Evolutionary conservation across 139 green algal species (phyloP).

Genomic region (Coccomyxa sp.): DNA sequence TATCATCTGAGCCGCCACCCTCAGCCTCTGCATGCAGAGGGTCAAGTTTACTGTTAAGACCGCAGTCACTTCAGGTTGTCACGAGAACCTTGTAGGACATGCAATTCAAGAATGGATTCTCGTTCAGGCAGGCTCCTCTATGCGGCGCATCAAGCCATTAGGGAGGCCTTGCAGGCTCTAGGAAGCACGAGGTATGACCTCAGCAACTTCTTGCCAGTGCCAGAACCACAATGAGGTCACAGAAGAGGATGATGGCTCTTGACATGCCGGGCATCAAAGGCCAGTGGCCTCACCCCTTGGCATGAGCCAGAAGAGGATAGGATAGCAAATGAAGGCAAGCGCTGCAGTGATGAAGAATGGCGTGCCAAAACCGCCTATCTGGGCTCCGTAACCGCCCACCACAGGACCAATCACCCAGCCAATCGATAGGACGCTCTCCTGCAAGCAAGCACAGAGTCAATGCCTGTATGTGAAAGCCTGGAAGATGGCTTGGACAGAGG

Average conservation of each 20-base stretch:
- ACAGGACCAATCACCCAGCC: neutral
- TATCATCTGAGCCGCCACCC: neutral
- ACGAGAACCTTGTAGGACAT: no score
- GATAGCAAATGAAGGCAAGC: neutral
- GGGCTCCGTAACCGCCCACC: neutral
- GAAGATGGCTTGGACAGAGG: neutral
- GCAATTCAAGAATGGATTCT: no score
- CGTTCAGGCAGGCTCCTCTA: no score
- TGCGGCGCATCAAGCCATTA: no score
- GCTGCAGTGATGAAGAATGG: conserved; percentile 1
- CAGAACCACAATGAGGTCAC: neutral
- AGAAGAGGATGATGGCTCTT: neutral
- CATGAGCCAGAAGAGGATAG: neutral
- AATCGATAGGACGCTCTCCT: neutral
- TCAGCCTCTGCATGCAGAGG: neutral
- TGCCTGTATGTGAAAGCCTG: neutral
- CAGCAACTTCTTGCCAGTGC: neutral
- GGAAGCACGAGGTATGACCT: neutral
- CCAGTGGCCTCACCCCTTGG: neutral
- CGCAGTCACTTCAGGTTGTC: no score
- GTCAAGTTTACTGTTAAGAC: no score
- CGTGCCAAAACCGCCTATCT: neutral
- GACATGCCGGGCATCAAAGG: neutral
- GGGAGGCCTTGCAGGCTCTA: no score
- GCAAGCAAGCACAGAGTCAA: neutral